Evolutionary conservation across 2,329 filamentous ascomycete species (phyloP).

Genomic region (Calonectria leucothoes): DNA sequence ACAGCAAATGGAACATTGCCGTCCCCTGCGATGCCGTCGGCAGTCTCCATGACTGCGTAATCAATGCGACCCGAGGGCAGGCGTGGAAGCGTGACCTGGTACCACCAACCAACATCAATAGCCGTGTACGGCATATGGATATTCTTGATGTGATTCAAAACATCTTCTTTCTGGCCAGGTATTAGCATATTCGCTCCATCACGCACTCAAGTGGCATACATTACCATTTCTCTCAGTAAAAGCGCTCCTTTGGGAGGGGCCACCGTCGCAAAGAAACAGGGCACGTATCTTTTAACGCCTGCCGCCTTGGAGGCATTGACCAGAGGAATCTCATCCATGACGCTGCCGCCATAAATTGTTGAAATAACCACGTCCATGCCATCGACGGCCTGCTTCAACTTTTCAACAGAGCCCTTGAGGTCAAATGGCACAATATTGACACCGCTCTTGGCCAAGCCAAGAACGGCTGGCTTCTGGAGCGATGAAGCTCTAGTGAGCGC

Average conservation of each 20-base stretch:
- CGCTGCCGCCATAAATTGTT: slow-evolving; percentile 43
- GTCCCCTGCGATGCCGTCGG: slow-evolving; percentile 55
- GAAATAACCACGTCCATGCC: slow-evolving; percentile 58
- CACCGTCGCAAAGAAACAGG: slow-evolving; percentile 54
- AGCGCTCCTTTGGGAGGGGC: too few species aligned
- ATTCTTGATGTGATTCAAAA: slow-evolving; percentile 61
- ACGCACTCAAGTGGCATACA: slow-evolving; percentile 46
- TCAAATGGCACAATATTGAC: slow-evolving; percentile 57
- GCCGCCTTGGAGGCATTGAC: slow-evolving; percentile 60
- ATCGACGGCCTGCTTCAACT: slow-evolving; percentile 53
- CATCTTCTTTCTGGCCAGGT: slow-evolving; percentile 56
- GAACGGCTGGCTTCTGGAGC: slow-evolving; percentile 56
- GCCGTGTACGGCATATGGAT: slow-evolving; percentile 64
- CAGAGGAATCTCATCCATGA: slow-evolving; percentile 58
- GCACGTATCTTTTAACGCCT: slow-evolving; percentile 64
- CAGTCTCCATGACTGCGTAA: slow-evolving; percentile 44
- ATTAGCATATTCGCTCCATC: background rate
- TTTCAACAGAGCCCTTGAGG: slow-evolving; percentile 52
- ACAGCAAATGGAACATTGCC: slow-evolving; percentile 57
- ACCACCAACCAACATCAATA: slow-evolving; percentile 69
- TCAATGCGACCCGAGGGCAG: slow-evolving; percentile 40
- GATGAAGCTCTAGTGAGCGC: slow-evolving; percentile 60
- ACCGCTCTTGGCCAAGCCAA: slow-evolving; percentile 53
- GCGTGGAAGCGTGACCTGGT: slow-evolving; percentile 54
- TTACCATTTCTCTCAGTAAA: too few species aligned